Evolutionary conservation across 2,329 filamentous ascomycete species (phyloP), one percentile per base, ranked within the genome.

Genomic region (Colletotrichum tanaceti): DNA sequence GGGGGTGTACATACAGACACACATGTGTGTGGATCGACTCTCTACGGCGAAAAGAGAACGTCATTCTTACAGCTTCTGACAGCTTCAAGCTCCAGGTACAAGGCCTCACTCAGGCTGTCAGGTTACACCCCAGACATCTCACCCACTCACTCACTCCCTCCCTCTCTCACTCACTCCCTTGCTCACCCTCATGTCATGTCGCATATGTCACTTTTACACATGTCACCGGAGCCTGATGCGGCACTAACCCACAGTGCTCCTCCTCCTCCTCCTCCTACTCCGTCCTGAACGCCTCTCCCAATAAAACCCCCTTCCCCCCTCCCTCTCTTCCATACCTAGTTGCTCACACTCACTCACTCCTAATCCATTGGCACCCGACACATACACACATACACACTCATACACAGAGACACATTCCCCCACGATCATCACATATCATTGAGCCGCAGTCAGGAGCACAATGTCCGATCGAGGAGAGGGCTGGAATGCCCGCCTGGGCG

Each of bases 401-500:
- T n/a, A n/a, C n/a, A n/a, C n/a, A n/a, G n/a, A n/a, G n/a, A n/a
- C 24, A 32, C 20, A 6, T 5, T 5, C 22, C 24, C 46, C 3
- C 7, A 1, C 13, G 1, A 20, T 14, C 46, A 22, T 13, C 39
- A 24, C 5, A 58, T 1, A 47, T 47, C 65, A 68, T 60, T 68
- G 65, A 63, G 54, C 63, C 22, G 11, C 6, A 14, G 3, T 22
- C 22, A 44, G 46, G 57, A 58, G 55, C 44, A 71, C 63, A n/a
- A 74, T 60, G 64, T 60, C 64, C 39, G 72, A 72, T 32, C 72
- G 72, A 63, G 72, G 72, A 66, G 72, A 73, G 18, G 71, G 72
- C 52, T 73, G 71, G 16, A 60, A 50, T 41, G 50, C 52, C 39
- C 72, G 68, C 28, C 66, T 73, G 43, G 63, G 68, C 18, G 68